Base-by-base conservation (phyloP, 768 basidiomycete species). In the Hericium rajendrae region DNA sequence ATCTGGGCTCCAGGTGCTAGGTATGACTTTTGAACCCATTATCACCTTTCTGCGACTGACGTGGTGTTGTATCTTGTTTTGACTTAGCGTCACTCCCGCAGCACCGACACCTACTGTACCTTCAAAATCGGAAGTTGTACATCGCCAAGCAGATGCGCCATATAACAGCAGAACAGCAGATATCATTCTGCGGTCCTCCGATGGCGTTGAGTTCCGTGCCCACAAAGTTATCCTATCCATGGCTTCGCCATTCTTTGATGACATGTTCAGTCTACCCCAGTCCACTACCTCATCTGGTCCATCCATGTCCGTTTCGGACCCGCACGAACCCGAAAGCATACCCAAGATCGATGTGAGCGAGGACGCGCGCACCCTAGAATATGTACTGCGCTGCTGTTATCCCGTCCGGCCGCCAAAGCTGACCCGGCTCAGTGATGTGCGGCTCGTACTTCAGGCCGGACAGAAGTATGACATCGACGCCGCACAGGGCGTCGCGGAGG, bases 211-310 rank as follows among this genome's bases (percentile, higher is more conserved):
- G 54, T 71, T 70, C 59, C 64, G 56, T 26, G 67, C 68, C 28
- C 68, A 66, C 58, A 64, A 65, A 20, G 50, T 51, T 12, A 69
- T 70, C 20, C 68, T 74, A 13, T 46, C 63, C 26, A 60, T 62
- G 12, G 67, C 69, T 0, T 71, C 71, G 2, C 61, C 64, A 4
- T 49, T 72, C 28, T 71, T 72, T 53, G 57, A 50, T n/a, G 63
- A 65, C 52, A 68, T 73, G 67, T 59, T 72, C 58, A 52, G 64
- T 1, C 46, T 64, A 11, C 67, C 67, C 15, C 57, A 56, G 24
- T 38, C 68, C 32, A 32, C 32, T 32, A 8, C 32, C 32, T 32
- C 32, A 32, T 32, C 32, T 32, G 9, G 8, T 6, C 9, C 32
- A 32, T 32, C 32, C 32, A 32, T 32, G 6, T 32, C 32, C 32